These are phyloP conservation scores for Basipetospora chlamydospora DNA, from an alignment of 2,329 filamentous ascomycete species.

Conservation along the genomic window DNA sequence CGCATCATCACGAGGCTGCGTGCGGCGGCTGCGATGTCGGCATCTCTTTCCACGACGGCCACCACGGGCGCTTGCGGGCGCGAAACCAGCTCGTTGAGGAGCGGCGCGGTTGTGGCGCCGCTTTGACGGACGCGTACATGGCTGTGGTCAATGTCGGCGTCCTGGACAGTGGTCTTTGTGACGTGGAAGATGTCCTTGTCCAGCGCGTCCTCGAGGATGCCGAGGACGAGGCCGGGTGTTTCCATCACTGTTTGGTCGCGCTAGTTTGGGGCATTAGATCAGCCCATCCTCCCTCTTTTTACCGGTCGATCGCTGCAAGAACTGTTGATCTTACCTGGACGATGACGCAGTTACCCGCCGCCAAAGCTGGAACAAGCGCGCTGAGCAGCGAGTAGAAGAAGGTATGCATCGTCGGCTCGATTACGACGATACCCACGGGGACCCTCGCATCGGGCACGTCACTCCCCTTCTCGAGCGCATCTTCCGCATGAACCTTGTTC, in stretches of 20 bases:
- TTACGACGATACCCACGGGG: slow-evolving; percentile 11
- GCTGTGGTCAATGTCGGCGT: slow-evolving; percentile 9
- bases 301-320: too few relatives aligned
- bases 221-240: slow-evolving; percentile 20
- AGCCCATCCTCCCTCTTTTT: too few relatives aligned
- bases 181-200: slow-evolving; percentile 33
- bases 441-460: background rate
- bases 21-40: slow-evolving; percentile 37
- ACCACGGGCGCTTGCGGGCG: slow-evolving; percentile 19
- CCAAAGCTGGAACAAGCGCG: slow-evolving; percentile 13
- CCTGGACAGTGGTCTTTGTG: slow-evolving; percentile 17
- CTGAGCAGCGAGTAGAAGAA: slow-evolving; percentile 14
- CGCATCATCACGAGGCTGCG: slow-evolving; percentile 35
- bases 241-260: slow-evolving; percentile 23
- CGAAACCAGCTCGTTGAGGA: slow-evolving; percentile 9
- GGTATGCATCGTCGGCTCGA: slow-evolving; percentile 12
- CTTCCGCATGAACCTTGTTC: slow-evolving; percentile 11
- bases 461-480: slow-evolving; percentile 8
- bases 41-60: slow-evolving; percentile 46
- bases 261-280: too few relatives aligned
- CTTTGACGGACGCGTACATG: slow-evolving; percentile 5
- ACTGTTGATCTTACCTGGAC: slow-evolving; percentile 11
- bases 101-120: background rate
- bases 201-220: slow-evolving; percentile 22
- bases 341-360: slow-evolving; percentile 15